phyloP scores from a whole-genome alignment of 148 eudicot species.

The Arbutus unedo region DNA sequence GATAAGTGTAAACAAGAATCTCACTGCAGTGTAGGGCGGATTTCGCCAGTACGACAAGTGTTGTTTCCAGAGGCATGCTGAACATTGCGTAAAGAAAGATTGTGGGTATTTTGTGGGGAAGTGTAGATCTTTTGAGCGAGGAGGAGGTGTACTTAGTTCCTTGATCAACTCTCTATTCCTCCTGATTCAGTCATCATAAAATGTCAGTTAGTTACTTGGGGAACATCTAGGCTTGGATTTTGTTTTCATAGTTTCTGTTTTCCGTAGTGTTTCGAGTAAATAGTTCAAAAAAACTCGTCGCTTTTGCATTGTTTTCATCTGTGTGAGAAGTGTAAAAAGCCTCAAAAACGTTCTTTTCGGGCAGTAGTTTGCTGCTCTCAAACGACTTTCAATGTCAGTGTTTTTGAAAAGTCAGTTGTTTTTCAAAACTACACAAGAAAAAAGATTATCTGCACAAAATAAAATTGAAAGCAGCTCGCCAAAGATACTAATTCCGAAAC shows the following conservation, averaged over 20 bases:
- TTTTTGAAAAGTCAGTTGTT: neutral
- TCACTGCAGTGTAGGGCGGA: slow-evolving; percentile 64
- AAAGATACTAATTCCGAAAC: too few species aligned
- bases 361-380: neutral
- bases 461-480: neutral
- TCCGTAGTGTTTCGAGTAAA: too few species aligned
- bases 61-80: slow-evolving; percentile 81
- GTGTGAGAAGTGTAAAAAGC: too few species aligned
- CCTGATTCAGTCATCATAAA: slow-evolving; percentile 29
- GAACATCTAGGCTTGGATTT: too few species aligned
- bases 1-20: slow-evolving; percentile 46
- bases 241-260: too few species aligned
- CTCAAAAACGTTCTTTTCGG: too few species aligned
- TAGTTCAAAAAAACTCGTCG: too few species aligned
- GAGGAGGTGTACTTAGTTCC: slow-evolving; percentile 48
- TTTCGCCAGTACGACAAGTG: slow-evolving; percentile 77
- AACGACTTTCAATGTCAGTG: neutral
- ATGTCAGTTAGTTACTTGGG: neutral
- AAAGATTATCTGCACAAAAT: too few species aligned
- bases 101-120: slow-evolving; percentile 56
- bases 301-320: too few species aligned
- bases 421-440: neutral
- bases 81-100: slow-evolving; percentile 45
- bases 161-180: slow-evolving; percentile 64
- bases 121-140: slow-evolving; percentile 55